A percentile compares a stretch with the other conserved stretches of the same genome.
phyloP scores from a whole-genome alignment of 257 asterid species.

The Solanum pinnatisectum region DNA sequence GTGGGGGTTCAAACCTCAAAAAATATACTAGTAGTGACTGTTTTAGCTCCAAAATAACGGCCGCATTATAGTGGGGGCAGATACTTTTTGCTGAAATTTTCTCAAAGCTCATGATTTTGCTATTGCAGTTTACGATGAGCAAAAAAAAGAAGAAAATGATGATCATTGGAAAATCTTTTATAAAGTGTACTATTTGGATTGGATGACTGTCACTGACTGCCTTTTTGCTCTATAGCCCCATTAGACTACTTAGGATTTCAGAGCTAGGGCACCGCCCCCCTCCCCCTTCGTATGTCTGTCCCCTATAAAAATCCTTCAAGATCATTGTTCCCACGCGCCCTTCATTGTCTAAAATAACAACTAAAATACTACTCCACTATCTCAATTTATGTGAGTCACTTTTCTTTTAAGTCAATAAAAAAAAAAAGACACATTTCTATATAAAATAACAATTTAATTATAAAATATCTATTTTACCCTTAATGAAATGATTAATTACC shows the following conservation, averaged over 20 bases:
- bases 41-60: slow-evolving; percentile 34
- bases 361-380: no score
- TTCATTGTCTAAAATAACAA: no score
- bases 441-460: no score
- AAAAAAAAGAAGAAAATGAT: not conserved
- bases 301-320: not conserved
- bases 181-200: not conserved
- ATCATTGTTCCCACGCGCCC: not conserved
- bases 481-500: no score
- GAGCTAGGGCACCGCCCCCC: not conserved
- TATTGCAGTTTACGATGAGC: slow-evolving; percentile 7
- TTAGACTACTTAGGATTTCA: not conserved
- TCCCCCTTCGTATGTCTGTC: not conserved
- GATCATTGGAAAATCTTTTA: slow-evolving; percentile 18
- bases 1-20: slow-evolving; percentile 25
- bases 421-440: no score
- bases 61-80: slow-evolving; percentile 13
- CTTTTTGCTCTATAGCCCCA: not conserved
- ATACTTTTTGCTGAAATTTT: not conserved
- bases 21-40: not conserved
- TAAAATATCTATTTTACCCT: no score
- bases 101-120: slow-evolving; percentile 5
- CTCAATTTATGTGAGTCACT: no score
- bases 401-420: no score
- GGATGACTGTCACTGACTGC: not conserved